These are phyloP conservation scores for Clitoria ternatea DNA, from an alignment of 306 rosid genomes.

Conservation along the genomic window DNA sequence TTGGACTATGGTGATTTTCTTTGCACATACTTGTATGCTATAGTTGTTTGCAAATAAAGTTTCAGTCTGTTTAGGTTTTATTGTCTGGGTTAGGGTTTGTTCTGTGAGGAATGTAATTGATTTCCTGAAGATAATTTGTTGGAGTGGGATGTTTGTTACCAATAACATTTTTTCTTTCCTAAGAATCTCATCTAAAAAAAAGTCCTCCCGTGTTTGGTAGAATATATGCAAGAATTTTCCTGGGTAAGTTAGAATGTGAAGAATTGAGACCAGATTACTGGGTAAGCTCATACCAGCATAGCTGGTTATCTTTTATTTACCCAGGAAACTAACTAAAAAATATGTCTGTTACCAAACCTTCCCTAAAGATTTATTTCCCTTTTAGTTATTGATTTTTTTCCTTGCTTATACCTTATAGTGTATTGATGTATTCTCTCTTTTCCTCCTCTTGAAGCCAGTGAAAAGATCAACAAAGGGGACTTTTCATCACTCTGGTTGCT, in stretches of 20 bases:
- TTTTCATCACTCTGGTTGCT: slow-evolving; percentile 37
- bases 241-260: too few relatives aligned
- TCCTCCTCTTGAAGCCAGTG: slow-evolving; percentile 41
- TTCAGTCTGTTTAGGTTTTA: background rate
- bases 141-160: too few relatives aligned
- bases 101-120: slow-evolving; percentile 4
- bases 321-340: too few relatives aligned
- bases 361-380: slow-evolving; percentile 17
- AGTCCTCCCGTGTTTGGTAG: too few relatives aligned
- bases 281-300: too few relatives aligned
- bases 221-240: too few relatives aligned
- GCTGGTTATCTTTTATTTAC: too few relatives aligned
- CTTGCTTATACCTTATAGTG: slow-evolving; percentile 43
- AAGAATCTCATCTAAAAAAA: too few relatives aligned
- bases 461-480: slow-evolving; percentile 35
- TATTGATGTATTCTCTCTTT: slow-evolving; percentile 20
- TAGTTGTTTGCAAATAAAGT: slow-evolving; percentile 10
- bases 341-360: too few relatives aligned
- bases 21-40: background rate
- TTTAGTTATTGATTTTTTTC: slow-evolving; percentile 10
- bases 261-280: too few relatives aligned
- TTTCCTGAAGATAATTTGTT: slow-evolving; percentile 20
- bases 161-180: too few relatives aligned
- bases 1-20: background rate
- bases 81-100: background rate